A percentile compares a stretch with the other conserved stretches of the same genome.
These are phyloP conservation scores for Casaregolazyma suthepensis DNA, from an alignment of 1,139 yeast genomes.

Conservation along the genomic window DNA sequence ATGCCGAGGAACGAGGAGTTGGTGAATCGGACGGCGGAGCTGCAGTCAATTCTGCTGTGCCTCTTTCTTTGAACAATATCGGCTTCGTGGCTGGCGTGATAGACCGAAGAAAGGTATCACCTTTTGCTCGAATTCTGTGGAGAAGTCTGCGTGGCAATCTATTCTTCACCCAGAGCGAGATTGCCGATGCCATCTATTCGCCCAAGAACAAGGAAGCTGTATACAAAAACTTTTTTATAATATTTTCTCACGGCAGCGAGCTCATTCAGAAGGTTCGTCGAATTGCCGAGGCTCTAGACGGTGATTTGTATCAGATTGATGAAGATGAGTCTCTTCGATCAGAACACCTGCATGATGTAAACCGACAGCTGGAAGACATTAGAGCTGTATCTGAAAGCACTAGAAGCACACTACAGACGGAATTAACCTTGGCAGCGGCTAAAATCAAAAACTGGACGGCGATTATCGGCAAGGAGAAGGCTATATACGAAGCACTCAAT, in stretches of 20 bases:
- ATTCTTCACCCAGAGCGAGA: conserved; percentile 63
- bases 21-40: conserved; percentile 14
- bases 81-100: conserved; percentile 81
- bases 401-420: conserved; percentile 61
- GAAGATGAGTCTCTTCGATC: conserved; percentile 53
- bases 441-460: conserved; percentile 68
- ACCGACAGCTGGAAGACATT: conserved; percentile 55
- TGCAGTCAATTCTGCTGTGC: conserved; percentile 10
- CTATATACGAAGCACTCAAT: conserved; percentile 70
- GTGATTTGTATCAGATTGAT: conserved; percentile 62
- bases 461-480: conserved; percentile 61
- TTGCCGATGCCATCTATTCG: conserved; percentile 53
- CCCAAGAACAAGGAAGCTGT: conserved; percentile 43
- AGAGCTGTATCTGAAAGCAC: conserved; percentile 70
- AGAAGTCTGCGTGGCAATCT: conserved; percentile 87
- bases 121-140: conserved; percentile 87
- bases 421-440: conserved; percentile 66
- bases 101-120: conserved; percentile 58
- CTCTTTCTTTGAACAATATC: conserved; percentile 33
- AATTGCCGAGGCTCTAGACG: conserved; percentile 81
- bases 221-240: conserved; percentile 70
- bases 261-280: conserved; percentile 61
- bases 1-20: conserved; percentile 17
- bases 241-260: conserved; percentile 81
- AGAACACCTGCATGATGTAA: conserved; percentile 52